phyloP scores from a whole-genome alignment of 2,329 filamentous ascomycete species.

The Coniochaeta sp. region DNA sequence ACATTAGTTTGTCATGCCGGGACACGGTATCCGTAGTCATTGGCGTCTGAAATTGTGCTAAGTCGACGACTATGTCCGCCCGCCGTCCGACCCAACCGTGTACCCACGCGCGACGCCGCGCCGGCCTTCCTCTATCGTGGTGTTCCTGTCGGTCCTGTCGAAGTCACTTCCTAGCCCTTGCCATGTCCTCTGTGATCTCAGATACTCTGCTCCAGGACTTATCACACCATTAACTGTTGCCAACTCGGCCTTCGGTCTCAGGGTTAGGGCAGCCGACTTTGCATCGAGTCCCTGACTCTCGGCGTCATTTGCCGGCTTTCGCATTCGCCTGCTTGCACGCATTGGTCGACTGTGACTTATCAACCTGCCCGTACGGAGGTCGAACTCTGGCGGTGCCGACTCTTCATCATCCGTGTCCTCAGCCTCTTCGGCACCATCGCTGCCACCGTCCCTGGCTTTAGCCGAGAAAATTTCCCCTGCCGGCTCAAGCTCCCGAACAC shows the following conservation, averaged over 20 bases:
- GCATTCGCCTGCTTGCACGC: constrained; percentile 33
- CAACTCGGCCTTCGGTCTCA: constrained; percentile 56
- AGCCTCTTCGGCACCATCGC: constrained; percentile 24
- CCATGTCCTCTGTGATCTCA: constrained; percentile 81
- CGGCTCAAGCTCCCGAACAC: constrained; percentile 34
- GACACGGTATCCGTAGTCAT: too few species aligned
- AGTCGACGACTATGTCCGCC: constrained; percentile 21
- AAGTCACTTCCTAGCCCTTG: constrained; percentile 87
- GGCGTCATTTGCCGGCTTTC: not conserved
- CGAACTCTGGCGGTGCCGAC: constrained; percentile 82
- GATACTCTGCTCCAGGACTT: constrained; percentile 87
- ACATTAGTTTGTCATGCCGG: too few species aligned
- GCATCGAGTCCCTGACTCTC: constrained; percentile 8
- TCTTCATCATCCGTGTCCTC: constrained; percentile 54
- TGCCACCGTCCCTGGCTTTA: constrained; percentile 17
- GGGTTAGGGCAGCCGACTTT: constrained; percentile 47
- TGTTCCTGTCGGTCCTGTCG: constrained; percentile 49
- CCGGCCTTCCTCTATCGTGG: constrained; percentile 75
- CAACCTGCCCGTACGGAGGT: constrained; percentile 81
- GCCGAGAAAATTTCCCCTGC: constrained; percentile 18
- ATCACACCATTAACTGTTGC: constrained; percentile 75
- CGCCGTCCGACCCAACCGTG: constrained; percentile 57
- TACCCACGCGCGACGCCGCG: constrained; percentile 88
- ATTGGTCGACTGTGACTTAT: constrained; percentile 74
- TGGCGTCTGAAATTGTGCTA: not conserved